Evolutionary conservation across 345 rosid genomes (phyloP), one percentile per base, ranked within the genome.

Genomic region (Camelina laxa): DNA sequence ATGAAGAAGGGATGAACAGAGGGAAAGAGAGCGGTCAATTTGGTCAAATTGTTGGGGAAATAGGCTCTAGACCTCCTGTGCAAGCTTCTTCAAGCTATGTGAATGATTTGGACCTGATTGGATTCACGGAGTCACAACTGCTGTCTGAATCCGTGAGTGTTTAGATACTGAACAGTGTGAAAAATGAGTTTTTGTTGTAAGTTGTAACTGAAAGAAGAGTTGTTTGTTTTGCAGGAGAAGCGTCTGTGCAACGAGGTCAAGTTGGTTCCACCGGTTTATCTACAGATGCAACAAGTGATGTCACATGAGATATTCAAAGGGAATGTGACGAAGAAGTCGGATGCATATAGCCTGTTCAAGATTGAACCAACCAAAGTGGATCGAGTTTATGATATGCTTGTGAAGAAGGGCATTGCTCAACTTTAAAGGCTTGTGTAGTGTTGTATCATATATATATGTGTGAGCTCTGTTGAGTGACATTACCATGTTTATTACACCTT

Each of bases 331-430:
- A 90, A 86, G 84, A 95, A 90, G 79, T 72, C 89, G 0, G 99
- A 95, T 75, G 97, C 93, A 35, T 83, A 89, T 81, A 80, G 77
- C 48, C 65, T 94, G 64, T 94, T 94, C 89, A 85, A 82, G 90
- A 80, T 91, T 9, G 99, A 95, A 33, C 74, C 94, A 14, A 81
- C 77, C 85, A 95, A 87, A 84, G 83, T 88, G 35, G 99, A 95
- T 45, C 75, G 91, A 47, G 96, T 95, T 17, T 92, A 92, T 67
- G 97, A 95, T 58, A 88, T 92, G 87, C 94, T 95, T 42, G 96
- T 92, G 80, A 89, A 86, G 78, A 95, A 95, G 79, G 99, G 98
- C 44, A 85, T 95, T 73, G 96, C 97, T 72, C 88, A 75, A 2
- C 86, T 87, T 4, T 88, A 72, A 72, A 77, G 60, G 22, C 72